Evolutionary conservation across 768 basidiomycete species (phyloP).

Genomic region (Trametes cingulata): DNA sequence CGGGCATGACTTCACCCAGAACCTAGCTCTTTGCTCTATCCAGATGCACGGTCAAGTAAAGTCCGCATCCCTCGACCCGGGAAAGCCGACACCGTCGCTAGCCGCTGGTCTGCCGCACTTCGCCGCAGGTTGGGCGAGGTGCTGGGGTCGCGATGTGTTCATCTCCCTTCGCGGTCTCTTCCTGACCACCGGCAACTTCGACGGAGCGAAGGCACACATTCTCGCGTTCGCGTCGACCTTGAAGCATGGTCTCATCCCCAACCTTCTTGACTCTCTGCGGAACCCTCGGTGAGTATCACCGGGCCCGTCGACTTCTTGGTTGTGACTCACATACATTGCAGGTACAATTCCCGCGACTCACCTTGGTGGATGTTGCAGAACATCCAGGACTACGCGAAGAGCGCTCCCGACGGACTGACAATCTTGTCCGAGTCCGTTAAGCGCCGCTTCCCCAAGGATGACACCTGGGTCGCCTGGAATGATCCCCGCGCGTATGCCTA

Average conservation of each 20-base stretch:
- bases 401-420: slow-evolving; percentile 80
- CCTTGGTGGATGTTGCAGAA: slow-evolving; percentile 99
- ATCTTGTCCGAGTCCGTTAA: slow-evolving; percentile 81
- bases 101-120: slow-evolving; percentile 98
- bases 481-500: slow-evolving; percentile 81
- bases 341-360: slow-evolving; percentile 95
- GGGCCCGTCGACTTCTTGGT: neutral
- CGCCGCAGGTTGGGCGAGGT: slow-evolving; percentile 88
- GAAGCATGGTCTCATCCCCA: slow-evolving; percentile 96
- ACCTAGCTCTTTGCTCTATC: slow-evolving; percentile 79
- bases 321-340: slow-evolving; percentile 27
- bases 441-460: slow-evolving; percentile 94
- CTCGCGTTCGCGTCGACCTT: slow-evolving; percentile 89
- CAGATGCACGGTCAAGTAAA: slow-evolving; percentile 92
- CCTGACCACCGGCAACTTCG: slow-evolving; percentile 87
- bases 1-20: slow-evolving; percentile 88
- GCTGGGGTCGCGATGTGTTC: slow-evolving; percentile 95
- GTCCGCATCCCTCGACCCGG: slow-evolving; percentile 86
- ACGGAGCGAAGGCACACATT: slow-evolving; percentile 86
- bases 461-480: slow-evolving; percentile 92
- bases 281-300: slow-evolving; percentile 64
- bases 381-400: slow-evolving; percentile 89
- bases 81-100: slow-evolving; percentile 69
- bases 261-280: slow-evolving; percentile 86
- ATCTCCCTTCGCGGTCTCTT: slow-evolving; percentile 93